Base-by-base conservation (phyloP, 495 filamentous ascomycete genomes). In the Trichoderma orchidacearum region DNA sequence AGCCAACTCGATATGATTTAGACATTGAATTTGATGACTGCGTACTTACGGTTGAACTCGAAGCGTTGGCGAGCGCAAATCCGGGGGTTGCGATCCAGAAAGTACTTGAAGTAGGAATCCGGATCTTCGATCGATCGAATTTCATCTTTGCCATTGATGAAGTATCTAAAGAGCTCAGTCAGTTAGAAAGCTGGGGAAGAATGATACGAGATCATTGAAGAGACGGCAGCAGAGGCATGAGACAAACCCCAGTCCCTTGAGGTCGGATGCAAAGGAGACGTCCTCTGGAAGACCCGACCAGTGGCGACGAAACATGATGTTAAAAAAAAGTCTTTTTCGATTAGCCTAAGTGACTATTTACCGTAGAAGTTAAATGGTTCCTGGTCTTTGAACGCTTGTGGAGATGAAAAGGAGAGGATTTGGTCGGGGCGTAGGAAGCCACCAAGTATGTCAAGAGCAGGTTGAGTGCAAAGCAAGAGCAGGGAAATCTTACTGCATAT, bases 31-130 rank as follows among this genome's bases (percentile, higher is more conserved):
- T 50, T 21, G 3, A 7, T 45, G 53, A 53, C 58, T 45, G 25
- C 34, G 6, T 30, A 60, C 73, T 54, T 59, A 88, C 86, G 67
- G 63, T 91, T 83, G 69, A 91, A 77, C 21, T 79, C 75, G 58
- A 89, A 88, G 7, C 81, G 73, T 50, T 85, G 82, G 28, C 80
- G 72, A 30, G 84, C 78, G 63, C 90, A 91, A 70, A 78, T 80
- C 35, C 89, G 84, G 17, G 76, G 71, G 67, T 87, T 86, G 56
- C 80, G 83, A 65, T 76, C 83, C 59, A 86, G 67, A 66, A 80
- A 85, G 77, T 73, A 94, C 58, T 85, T 75, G 72, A 88, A 92
- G 62, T 82, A 83, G 63, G 78, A 67, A 18, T 83, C 74, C 2
- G 85, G 82, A 56, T 87, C 69, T 8, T 76, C 71, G 58, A 86